Conservation (phyloP, 2,329 filamentous ascomycete genomes). For the Arthrobotrys musiformis region DNA sequence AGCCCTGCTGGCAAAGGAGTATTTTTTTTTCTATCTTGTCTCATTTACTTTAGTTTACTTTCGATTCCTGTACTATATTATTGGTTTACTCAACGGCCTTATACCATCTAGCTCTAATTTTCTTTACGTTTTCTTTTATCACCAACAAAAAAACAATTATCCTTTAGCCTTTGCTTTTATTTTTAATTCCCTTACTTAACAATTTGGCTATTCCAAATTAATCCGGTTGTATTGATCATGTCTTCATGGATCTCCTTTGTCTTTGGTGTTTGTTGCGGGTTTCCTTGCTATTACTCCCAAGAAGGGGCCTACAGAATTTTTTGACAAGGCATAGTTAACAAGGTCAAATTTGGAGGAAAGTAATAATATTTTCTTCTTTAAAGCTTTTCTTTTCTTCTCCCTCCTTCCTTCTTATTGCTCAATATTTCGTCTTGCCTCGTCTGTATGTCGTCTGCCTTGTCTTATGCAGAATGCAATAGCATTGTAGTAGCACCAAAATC, state of each 20-base stretch:
- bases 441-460: conserved; percentile 19
- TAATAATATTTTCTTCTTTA: not conserved
- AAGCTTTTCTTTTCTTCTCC: not conserved
- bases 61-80: conserved; percentile 50
- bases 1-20: conserved; percentile 13
- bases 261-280: conserved; percentile 36
- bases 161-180: not conserved
- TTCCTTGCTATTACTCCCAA: not conserved
- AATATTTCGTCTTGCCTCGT: not conserved
- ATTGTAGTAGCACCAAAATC: conserved; percentile 40
- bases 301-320: not conserved
- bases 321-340: conserved; percentile 9
- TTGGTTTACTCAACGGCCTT: conserved; percentile 5
- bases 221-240: conserved; percentile 24
- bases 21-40: not conserved
- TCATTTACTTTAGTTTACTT: conserved; percentile 5
- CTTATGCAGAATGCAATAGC: conserved; percentile 49
- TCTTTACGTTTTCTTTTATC: conserved; percentile 14
- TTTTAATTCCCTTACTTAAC: conserved; percentile 12
- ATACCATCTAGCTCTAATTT: conserved; percentile 32
- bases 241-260: conserved; percentile 22
- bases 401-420: not conserved
- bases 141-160: not conserved
- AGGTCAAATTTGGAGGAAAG: not conserved
- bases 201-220: conserved; percentile 17